A percentile compares a stretch with the other conserved stretches of the same genome.
These are phyloP conservation scores for Pseudopediastrum boryanum DNA, from an alignment of 139 green algal species.

Conservation along the genomic window DNA sequence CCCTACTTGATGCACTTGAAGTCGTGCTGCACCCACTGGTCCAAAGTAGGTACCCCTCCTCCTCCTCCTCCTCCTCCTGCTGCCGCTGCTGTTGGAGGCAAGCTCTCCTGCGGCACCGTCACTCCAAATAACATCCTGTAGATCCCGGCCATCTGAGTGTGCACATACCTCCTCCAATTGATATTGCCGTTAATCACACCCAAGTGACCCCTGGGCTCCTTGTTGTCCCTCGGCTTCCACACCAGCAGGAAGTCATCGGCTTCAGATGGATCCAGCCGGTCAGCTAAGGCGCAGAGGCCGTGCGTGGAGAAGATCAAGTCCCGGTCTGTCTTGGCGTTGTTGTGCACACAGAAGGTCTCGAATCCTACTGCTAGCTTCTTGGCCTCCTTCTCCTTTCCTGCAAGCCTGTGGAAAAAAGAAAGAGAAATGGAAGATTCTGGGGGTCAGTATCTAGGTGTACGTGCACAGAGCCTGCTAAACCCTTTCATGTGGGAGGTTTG, in stretches of 20 bases:
- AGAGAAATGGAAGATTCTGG: no score
- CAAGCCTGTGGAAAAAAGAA: neutral
- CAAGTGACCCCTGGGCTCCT: neutral
- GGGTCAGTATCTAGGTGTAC: neutral
- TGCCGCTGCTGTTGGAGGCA: neutral
- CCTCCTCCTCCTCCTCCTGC: neutral
- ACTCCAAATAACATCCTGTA: constrained; percentile 34
- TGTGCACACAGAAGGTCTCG: constrained; percentile 35
- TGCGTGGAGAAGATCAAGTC: constrained; percentile 28
- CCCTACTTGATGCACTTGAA: constrained; percentile 20
- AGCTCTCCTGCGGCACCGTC: neutral
- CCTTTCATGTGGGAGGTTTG: no score
- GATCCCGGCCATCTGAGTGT: constrained; percentile 42
- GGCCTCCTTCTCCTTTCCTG: constrained; percentile 7
- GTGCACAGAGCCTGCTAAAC: neutral
- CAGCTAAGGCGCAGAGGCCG: constrained; percentile 17
- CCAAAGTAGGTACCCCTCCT: neutral
- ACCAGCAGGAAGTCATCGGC: constrained; percentile 25
- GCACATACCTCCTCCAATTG: constrained; percentile 26
- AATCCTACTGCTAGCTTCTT: constrained; percentile 27
- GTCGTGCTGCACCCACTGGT: constrained; percentile 25
- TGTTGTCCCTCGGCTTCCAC: constrained; percentile 15
- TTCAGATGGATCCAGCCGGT: constrained; percentile 25
- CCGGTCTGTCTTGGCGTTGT: constrained; percentile 36
- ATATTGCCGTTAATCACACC: constrained; percentile 4